Conservation (phyloP, 2,329 filamentous ascomycete species). For the Epichloe sp. region DNA sequence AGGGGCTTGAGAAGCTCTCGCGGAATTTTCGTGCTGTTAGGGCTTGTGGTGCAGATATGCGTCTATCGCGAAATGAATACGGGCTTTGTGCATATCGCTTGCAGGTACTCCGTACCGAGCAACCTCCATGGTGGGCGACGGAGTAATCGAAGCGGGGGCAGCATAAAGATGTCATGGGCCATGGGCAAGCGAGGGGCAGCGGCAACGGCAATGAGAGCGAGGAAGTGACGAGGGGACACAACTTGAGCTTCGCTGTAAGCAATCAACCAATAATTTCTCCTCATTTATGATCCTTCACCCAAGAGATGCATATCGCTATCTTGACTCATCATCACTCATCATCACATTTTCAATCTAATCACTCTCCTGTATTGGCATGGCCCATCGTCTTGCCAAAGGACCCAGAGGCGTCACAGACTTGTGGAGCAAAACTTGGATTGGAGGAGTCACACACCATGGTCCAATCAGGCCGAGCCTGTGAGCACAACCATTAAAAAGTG, state of each 20-base stretch:
- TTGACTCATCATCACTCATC: conserved; percentile 4
- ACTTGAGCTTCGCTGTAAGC: neutral
- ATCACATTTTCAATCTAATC: neutral
- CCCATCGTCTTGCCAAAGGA: neutral
- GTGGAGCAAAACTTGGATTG: conserved; percentile 4
- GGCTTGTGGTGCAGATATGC: conserved; percentile 24
- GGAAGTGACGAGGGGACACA: neutral
- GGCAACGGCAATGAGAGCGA: neutral
- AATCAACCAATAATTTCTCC: conserved; percentile 5
- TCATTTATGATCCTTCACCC: neutral
- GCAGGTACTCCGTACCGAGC: conserved; percentile 11
- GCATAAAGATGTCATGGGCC: conserved; percentile 1
- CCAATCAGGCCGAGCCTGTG: conserved; percentile 4
- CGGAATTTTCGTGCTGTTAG: conserved; percentile 25
- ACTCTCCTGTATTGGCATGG: neutral
- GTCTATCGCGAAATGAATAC: conserved; percentile 10
- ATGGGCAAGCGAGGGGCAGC: neutral
- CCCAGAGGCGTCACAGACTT: conserved; percentile 1
- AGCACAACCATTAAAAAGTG: neutral
- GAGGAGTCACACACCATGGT: conserved; percentile 6
- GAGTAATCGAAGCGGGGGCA: conserved; percentile 17
- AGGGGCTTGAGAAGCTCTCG: conserved; percentile 13
- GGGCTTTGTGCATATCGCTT: conserved; percentile 17
- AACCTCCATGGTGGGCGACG: conserved; percentile 5
- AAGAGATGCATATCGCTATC: neutral